Conservation (phyloP, 75 land plant genomes). For the Picea sitchensis region DNA sequence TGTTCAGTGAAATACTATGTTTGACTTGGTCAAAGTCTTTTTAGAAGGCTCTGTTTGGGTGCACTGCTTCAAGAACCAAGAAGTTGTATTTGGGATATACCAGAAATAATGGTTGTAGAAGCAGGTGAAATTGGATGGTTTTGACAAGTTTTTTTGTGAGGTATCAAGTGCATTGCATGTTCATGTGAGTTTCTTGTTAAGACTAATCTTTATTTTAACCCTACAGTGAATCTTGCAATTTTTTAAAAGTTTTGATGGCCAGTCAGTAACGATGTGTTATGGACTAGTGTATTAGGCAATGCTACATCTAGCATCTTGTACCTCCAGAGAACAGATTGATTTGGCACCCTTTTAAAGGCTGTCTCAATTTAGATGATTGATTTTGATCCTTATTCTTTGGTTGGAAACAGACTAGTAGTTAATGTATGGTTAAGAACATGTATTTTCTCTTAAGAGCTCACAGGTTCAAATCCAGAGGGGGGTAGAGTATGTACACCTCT, state of each 20-base stretch:
- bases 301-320: not conserved
- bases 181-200: not conserved
- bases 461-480: too few relatives aligned
- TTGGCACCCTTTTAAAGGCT: not conserved
- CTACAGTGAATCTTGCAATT: not conserved
- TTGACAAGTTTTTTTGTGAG: not conserved
- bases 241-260: not conserved
- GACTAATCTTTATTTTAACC: not conserved
- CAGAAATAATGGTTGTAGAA: not conserved
- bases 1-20: not conserved
- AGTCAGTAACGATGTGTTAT: not conserved
- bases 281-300: not conserved
- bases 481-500: too few relatives aligned
- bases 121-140: not conserved
- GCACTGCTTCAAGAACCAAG: not conserved
- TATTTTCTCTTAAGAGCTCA: too few relatives aligned
- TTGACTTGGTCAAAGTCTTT: not conserved
- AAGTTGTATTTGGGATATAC: not conserved
- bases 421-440: too few relatives aligned
- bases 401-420: too few relatives aligned
- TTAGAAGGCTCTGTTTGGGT: not conserved
- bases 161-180: too few relatives aligned
- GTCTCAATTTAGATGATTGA: too few relatives aligned
- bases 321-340: not conserved
- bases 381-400: too few relatives aligned